phyloP scores from a whole-genome alignment of 2,329 filamentous ascomycete species.

The Claviceps monticola region DNA sequence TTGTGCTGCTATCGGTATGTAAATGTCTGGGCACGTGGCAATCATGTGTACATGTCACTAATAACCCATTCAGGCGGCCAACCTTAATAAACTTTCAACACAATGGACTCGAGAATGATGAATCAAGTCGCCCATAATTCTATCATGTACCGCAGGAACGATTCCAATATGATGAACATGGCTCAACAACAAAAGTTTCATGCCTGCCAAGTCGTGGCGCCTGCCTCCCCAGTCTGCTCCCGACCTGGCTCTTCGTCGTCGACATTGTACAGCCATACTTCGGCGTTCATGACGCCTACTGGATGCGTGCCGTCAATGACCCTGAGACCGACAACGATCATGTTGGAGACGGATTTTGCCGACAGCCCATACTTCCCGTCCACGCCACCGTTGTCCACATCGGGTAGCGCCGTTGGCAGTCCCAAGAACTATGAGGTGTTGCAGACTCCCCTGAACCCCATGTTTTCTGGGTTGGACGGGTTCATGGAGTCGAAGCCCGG shows the following conservation, averaged over 20 bases:
- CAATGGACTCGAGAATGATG: constrained; percentile 54
- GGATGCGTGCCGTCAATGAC: constrained; percentile 58
- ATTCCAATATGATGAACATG: constrained; percentile 43
- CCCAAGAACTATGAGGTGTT: constrained; percentile 65
- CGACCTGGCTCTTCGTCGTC: constrained; percentile 49
- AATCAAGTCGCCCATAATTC: constrained; percentile 54
- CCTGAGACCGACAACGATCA: constrained; percentile 44
- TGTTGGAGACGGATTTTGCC: constrained; percentile 63
- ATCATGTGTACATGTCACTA: not conserved
- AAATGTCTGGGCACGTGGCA: too few relatives aligned
- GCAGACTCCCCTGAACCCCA: constrained; percentile 69
- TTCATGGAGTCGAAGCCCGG: constrained; percentile 53
- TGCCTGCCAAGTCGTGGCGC: constrained; percentile 39
- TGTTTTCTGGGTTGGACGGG: constrained; percentile 59
- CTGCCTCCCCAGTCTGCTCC: constrained; percentile 50
- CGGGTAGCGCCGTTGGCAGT: constrained; percentile 75
- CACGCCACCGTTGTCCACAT: constrained; percentile 75
- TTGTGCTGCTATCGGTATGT: constrained; percentile 1
- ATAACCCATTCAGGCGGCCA: not conserved
- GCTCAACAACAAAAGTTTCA: constrained; percentile 9
- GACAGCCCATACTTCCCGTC: constrained; percentile 65
- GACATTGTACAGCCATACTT: constrained; percentile 41
- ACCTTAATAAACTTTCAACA: constrained; percentile 7
- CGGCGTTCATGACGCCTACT: constrained; percentile 56
- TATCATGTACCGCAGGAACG: constrained; percentile 80